Base-by-base conservation (phyloP, 1,139 yeast genomes). In the Yamadazyma dendronema region DNA sequence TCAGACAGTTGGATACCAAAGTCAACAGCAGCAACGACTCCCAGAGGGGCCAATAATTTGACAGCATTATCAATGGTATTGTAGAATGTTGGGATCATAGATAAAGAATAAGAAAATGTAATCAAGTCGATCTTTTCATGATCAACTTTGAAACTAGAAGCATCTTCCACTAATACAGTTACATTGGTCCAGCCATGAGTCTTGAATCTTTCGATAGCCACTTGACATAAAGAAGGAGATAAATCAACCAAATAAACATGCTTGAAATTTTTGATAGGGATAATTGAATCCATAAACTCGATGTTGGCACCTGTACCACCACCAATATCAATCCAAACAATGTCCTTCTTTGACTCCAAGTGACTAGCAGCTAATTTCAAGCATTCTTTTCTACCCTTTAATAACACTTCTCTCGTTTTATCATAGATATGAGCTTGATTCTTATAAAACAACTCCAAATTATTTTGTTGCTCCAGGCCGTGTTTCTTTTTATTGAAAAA, bases 271-370 rank as follows among this genome's bases (percentile, higher is more conserved):
- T 62, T 54, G 30, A 80, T 61, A 4, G 81, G 74, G 39, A 74
- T 62, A 32, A 78, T 61, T 35, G 65, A 56, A 56, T 82, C 68
- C 95, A 85, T 85, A 49, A 73, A 72, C 58, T 85, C 94, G 50
- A 85, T 81, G 60, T 85, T 85, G 59, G 82, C 71, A 34, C 95
- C 95, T 4, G 95, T 84, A 19, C 94, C 94, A 30, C 94, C 94
- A 36, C 95, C 95, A 54, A 84, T 73, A 56, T 85, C 95, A 38
- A 85, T 72, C 95, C 95, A 85, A 32, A 84, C 81, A 37, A 83
- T 62, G 38, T 72, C 72, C 37, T 61, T 59, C 37, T 58, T 55
- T 4, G 57, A 58, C 32, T 57, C 53, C 36, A 81, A 62, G 54
- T 83, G 90, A 28, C 80, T 57, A 28, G 68, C 69, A 1, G 85